These are phyloP conservation scores for Striga asiatica DNA, from an alignment of 257 asterid species.

Conservation along the genomic window DNA sequence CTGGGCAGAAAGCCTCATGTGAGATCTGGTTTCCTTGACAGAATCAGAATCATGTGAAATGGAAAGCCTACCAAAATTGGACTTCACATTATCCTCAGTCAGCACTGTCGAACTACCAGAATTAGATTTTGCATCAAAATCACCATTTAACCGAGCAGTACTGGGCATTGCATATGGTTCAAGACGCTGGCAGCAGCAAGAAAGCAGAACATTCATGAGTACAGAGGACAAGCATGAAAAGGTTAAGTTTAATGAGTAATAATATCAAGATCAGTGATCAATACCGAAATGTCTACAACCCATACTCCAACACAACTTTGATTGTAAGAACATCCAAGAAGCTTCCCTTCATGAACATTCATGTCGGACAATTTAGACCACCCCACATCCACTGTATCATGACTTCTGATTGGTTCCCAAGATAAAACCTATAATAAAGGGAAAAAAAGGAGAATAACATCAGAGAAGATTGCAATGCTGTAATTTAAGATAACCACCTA, in stretches of 20 bases:
- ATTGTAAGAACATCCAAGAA: slow-evolving; percentile 96
- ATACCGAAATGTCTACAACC: slow-evolving; percentile 97
- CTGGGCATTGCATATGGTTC: slow-evolving; percentile 78
- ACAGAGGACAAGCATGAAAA: slow-evolving; percentile 13
- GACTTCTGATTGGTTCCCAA: slow-evolving; percentile 95
- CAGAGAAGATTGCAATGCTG: background rate
- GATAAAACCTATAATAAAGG: slow-evolving; percentile 58
- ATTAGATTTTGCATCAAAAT: slow-evolving; percentile 46
- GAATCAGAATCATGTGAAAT: slow-evolving; percentile 62
- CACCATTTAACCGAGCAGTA: slow-evolving; percentile 45
- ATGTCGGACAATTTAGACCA: slow-evolving; percentile 97
- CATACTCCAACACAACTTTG: slow-evolving; percentile 99
- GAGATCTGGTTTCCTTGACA: slow-evolving; percentile 62
- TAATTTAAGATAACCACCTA: slow-evolving; percentile 8
- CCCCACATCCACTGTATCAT: slow-evolving; percentile 93
- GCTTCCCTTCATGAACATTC: slow-evolving; percentile 98
- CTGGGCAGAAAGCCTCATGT: slow-evolving; percentile 49
- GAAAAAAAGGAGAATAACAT: slow-evolving; percentile 1
- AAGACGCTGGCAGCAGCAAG: slow-evolving; percentile 51
- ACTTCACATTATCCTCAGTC: slow-evolving; percentile 48
- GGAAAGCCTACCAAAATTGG: slow-evolving; percentile 66
- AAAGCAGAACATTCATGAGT: slow-evolving; percentile 19
- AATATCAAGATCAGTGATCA: slow-evolving; percentile 6
- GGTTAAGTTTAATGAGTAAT: slow-evolving; percentile 13
- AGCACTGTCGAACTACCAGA: slow-evolving; percentile 48